phyloP scores from a whole-genome alignment of 306 rosid genomes.

The Fragaria vesca region DNA sequence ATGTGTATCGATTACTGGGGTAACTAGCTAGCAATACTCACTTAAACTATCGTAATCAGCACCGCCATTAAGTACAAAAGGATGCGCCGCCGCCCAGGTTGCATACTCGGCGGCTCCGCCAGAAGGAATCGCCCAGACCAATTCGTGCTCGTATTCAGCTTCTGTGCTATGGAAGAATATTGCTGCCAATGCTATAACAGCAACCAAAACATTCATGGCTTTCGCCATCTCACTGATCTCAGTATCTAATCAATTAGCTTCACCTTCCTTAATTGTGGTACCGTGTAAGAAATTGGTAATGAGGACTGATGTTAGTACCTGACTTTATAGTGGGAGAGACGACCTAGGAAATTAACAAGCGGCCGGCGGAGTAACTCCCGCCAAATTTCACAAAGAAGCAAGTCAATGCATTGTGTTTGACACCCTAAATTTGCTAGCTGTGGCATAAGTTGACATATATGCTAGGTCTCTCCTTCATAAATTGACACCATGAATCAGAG shows the following conservation, averaged over 20 bases:
- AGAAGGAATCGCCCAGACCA: conserved; percentile 42
- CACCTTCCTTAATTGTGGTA: not conserved
- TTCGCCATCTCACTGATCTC: not conserved
- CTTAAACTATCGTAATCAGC: not conserved
- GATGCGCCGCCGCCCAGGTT: conserved; percentile 32
- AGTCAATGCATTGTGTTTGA: not conserved
- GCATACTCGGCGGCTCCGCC: conserved; percentile 32
- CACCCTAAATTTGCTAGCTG: not conserved
- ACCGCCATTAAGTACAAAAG: conserved; percentile 18
- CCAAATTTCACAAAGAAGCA: not conserved
- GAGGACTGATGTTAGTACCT: not conserved
- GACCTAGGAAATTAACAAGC: not conserved
- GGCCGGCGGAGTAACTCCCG: not conserved
- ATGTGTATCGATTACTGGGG: not conserved
- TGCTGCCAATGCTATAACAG: conserved; percentile 14
- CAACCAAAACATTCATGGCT: conserved; percentile 10
- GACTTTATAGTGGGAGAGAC: not conserved
- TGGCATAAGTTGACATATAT: not conserved
- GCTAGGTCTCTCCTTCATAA: no score
- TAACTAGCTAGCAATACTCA: not conserved
- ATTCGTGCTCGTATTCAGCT: not conserved
- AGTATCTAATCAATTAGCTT: not conserved
- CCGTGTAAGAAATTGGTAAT: not conserved
- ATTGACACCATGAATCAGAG: not conserved
- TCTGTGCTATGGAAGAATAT: conserved; percentile 10